phyloP scores from a whole-genome alignment of 495 filamentous ascomycete species.

The Monascus purpureus region DNA sequence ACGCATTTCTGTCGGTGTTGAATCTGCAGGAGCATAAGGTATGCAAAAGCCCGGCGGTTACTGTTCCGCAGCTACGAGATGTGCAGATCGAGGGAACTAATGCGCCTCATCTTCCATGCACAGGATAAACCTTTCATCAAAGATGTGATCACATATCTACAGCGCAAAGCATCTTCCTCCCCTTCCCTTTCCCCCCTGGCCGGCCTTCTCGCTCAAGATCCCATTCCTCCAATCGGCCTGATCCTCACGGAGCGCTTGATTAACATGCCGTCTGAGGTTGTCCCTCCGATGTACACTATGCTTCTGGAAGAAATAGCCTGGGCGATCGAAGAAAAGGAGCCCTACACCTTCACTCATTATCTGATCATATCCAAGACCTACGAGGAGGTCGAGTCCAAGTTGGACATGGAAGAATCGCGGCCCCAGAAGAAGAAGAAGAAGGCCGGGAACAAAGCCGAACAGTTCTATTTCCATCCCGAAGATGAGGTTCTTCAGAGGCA shows the following conservation, averaged over 20 bases:
- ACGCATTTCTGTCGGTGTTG: constrained; percentile 83
- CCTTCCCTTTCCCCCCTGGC: constrained; percentile 39
- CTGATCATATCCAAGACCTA: constrained; percentile 84
- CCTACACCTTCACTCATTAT: constrained; percentile 88
- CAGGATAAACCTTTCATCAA: constrained; percentile 56
- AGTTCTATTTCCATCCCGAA: constrained; percentile 92
- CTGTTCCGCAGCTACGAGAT: too few relatives aligned
- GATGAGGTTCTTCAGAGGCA: constrained; percentile 78
- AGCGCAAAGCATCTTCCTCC: constrained; percentile 39
- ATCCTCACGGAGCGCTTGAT: constrained; percentile 83
- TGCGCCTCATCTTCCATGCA: too few relatives aligned
- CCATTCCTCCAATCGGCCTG: constrained; percentile 53
- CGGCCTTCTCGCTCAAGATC: constrained; percentile 38
- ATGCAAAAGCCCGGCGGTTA: too few relatives aligned
- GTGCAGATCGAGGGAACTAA: too few relatives aligned
- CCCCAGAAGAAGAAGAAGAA: constrained; percentile 69
- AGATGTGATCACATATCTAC: constrained; percentile 57
- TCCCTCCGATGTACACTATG: constrained; percentile 95
- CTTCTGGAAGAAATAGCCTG: constrained; percentile 82
- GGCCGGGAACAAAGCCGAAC: constrained; percentile 29
- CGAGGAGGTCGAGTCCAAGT: constrained; percentile 65
- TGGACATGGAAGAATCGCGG: constrained; percentile 55
- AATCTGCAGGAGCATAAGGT: constrained; percentile 69
- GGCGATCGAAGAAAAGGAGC: constrained; percentile 81
- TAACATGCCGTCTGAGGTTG: constrained; percentile 85